A percentile compares a stretch with the other conserved stretches of the same genome.
phyloP scores from a whole-genome alignment of 163 green algal genomes.

The Scenedesmus sp. region DNA sequence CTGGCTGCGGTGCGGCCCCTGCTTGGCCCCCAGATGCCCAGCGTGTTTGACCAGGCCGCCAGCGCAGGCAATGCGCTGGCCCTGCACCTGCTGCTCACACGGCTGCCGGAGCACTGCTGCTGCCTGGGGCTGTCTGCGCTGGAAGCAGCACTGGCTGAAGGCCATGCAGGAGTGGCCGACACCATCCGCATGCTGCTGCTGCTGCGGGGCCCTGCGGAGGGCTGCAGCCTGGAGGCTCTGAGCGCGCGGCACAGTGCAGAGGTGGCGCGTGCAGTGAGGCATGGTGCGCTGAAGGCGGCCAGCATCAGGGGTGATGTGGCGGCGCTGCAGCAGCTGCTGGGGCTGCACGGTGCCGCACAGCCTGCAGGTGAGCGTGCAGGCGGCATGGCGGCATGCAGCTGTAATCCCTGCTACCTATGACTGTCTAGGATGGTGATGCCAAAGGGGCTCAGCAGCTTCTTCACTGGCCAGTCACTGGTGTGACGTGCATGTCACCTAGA shows the following conservation, averaged over 20 bases:
- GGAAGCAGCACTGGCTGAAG: conserved; percentile 39
- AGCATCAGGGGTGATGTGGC: conserved; percentile 7
- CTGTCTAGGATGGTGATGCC: too few relatives aligned
- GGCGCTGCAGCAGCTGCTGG: conserved; percentile 27
- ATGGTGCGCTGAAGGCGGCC: conserved; percentile 17
- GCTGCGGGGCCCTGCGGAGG: conserved; percentile 33
- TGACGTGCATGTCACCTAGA: too few relatives aligned
- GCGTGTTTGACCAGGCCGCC: conserved; percentile 45
- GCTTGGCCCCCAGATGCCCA: conserved; percentile 37
- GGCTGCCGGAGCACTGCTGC: conserved; percentile 37
- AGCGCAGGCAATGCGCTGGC: conserved; percentile 1
- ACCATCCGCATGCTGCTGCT: conserved; percentile 29
- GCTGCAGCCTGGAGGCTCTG: background rate
- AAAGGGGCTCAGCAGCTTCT: too few relatives aligned
- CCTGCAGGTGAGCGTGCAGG: background rate
- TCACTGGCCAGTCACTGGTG: too few relatives aligned
- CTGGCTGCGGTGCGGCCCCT: conserved; percentile 11
- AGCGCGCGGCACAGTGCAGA: background rate
- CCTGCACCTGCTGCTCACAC: conserved; percentile 41
- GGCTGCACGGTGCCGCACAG: background rate
- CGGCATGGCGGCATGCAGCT: background rate
- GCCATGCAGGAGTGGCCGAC: background rate
- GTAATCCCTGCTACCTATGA: too few relatives aligned
- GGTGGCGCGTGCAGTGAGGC: background rate
- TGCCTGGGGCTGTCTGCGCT: background rate